Conservation (phyloP, 352 stramenopile species). For the Phytopythium vexans region DNA sequence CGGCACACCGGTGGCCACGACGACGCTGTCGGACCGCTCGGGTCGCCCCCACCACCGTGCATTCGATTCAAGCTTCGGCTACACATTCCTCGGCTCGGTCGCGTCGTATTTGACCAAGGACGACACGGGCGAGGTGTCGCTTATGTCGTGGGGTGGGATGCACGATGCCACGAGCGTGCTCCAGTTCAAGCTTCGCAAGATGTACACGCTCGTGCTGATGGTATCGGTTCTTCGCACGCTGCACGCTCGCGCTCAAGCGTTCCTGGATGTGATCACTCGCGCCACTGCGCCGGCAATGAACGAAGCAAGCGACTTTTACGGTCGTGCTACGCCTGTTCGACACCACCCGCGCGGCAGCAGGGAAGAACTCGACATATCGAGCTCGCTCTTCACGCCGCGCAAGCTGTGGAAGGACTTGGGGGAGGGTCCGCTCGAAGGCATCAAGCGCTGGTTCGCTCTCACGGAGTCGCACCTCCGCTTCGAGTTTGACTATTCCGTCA, state of each 20-base stretch:
- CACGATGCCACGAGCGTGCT: slow-evolving; percentile 23
- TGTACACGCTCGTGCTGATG: slow-evolving; percentile 84
- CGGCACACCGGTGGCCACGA: too few species aligned
- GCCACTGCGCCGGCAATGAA: slow-evolving; percentile 1
- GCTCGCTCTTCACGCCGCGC: slow-evolving; percentile 70
- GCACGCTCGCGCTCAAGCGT: slow-evolving; percentile 59
- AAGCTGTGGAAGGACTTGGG: slow-evolving; percentile 73
- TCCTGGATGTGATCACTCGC: slow-evolving; percentile 20
- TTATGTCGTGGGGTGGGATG: slow-evolving; percentile 31
- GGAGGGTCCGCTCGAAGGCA: slow-evolving; percentile 60
- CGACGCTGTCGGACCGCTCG: background rate
- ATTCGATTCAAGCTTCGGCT: slow-evolving; percentile 55
- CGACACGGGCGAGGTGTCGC: slow-evolving; percentile 18
- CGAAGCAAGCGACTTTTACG: too few species aligned
- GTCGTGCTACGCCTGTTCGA: too few species aligned
- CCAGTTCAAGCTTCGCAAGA: slow-evolving; percentile 66
- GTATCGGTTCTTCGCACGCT: slow-evolving; percentile 75
- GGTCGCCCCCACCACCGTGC: slow-evolving; percentile 14
- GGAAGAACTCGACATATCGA: slow-evolving; percentile 59
- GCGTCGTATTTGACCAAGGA: slow-evolving; percentile 19
- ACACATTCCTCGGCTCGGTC: slow-evolving; percentile 56
- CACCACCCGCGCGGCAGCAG: slow-evolving; percentile 18
- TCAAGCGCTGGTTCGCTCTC: slow-evolving; percentile 75
- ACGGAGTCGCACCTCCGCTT: slow-evolving; percentile 80
- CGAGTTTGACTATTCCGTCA: slow-evolving; percentile 80